phyloP scores from a whole-genome alignment of 306 rosid species.

The Corylus heterophylla region DNA sequence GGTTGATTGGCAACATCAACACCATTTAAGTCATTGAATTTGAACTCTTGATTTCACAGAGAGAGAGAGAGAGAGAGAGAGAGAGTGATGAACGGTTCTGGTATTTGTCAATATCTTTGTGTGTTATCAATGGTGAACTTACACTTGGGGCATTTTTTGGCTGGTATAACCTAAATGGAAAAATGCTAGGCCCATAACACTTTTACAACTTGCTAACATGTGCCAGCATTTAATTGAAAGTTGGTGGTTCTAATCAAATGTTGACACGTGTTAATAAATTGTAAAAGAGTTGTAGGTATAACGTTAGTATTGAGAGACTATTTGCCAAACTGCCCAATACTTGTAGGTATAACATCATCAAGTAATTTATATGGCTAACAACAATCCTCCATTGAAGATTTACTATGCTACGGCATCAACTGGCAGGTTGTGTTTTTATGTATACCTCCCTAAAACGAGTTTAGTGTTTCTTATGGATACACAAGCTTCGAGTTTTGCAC shows the following conservation, averaged over 20 bases:
- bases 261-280: too few species aligned
- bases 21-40: background rate
- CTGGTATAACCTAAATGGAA: background rate
- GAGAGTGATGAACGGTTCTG: background rate
- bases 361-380: background rate
- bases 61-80: background rate
- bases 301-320: too few species aligned
- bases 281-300: too few species aligned
- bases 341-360: background rate
- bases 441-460: background rate
- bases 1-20: background rate
- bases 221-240: too few species aligned
- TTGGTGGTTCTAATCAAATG: too few species aligned
- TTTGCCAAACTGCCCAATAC: background rate
- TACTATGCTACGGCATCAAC: background rate
- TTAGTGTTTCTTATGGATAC: background rate
- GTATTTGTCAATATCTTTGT: background rate
- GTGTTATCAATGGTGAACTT: background rate
- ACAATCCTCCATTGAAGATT: background rate
- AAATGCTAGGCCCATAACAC: too few species aligned
- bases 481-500: background rate
- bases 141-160: background rate
- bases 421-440: background rate
- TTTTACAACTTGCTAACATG: too few species aligned
- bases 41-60: background rate